Conservation (phyloP, 129 eudicot species). For the Logfia minima region DNA sequence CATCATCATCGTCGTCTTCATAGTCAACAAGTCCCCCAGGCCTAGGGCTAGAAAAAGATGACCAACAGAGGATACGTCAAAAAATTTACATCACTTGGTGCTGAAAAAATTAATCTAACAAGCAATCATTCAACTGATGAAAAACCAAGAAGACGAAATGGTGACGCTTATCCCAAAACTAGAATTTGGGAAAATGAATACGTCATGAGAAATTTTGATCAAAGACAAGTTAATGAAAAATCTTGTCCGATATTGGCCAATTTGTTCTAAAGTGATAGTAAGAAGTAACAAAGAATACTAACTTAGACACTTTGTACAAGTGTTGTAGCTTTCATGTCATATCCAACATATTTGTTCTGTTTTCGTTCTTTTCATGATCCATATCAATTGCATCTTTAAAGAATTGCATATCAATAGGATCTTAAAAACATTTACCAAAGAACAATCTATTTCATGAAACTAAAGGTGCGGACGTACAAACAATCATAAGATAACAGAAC, state of each 20-base stretch:
- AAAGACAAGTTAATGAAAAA: too few species aligned
- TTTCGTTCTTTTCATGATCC: too few species aligned
- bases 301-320: too few species aligned
- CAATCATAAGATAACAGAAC: not conserved
- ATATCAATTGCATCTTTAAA: too few species aligned
- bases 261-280: not conserved
- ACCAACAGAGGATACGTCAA: not conserved
- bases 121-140: not conserved
- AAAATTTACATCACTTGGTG: not conserved
- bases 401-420: not conserved
- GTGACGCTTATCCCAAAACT: not conserved
- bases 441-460: too few species aligned
- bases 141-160: not conserved
- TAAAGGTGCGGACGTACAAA: too few species aligned
- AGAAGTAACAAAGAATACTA: not conserved
- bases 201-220: not conserved
- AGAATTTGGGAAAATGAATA: too few species aligned
- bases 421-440: not conserved
- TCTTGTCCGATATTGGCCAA: not conserved
- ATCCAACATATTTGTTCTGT: too few species aligned
- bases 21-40: constrained; percentile 80
- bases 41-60: constrained; percentile 37
- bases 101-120: not conserved
- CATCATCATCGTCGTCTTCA: constrained; percentile 88
- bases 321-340: not conserved